phyloP scores from a whole-genome alignment of 768 basidiomycete genomes.

The Neoboletus magnificus region DNA sequence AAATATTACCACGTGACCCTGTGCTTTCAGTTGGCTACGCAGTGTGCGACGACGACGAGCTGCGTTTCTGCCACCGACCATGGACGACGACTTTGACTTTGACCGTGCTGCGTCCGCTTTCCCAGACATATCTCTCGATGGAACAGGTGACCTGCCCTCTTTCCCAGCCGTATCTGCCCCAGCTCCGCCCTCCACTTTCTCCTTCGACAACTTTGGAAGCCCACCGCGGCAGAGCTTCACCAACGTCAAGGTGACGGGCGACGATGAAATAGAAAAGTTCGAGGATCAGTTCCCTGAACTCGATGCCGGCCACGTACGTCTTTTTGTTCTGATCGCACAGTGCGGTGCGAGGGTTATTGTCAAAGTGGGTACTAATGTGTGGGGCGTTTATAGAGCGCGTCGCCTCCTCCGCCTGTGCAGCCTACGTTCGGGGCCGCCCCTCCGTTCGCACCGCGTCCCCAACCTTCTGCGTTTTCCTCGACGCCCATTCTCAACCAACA shows the following conservation, averaged over 20 bases:
- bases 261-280: slow-evolving; percentile 83
- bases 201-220: slow-evolving; percentile 63
- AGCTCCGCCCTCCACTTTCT: slow-evolving; percentile 47
- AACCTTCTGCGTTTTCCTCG: slow-evolving; percentile 63
- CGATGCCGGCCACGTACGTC: slow-evolving; percentile 45
- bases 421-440: slow-evolving; percentile 47
- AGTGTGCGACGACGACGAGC: neutral
- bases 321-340: neutral
- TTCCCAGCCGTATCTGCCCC: slow-evolving; percentile 31
- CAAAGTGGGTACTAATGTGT: neutral
- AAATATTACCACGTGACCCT: slow-evolving; percentile 8
- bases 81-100: slow-evolving; percentile 64
- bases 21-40: neutral
- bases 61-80: neutral
- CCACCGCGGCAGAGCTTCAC: slow-evolving; percentile 39
- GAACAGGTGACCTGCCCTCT: slow-evolving; percentile 52
- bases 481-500: slow-evolving; percentile 72
- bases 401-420: slow-evolving; percentile 26
- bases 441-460: slow-evolving; percentile 75
- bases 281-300: slow-evolving; percentile 85
- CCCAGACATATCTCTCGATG: slow-evolving; percentile 80
- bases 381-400: slow-evolving; percentile 28
- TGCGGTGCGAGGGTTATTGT: slow-evolving; percentile 13
- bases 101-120: slow-evolving; percentile 80
- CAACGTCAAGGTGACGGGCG: slow-evolving; percentile 78